Conservation (phyloP, 1,284 basidiomycete species). For the Golubevia pallescens region DNA sequence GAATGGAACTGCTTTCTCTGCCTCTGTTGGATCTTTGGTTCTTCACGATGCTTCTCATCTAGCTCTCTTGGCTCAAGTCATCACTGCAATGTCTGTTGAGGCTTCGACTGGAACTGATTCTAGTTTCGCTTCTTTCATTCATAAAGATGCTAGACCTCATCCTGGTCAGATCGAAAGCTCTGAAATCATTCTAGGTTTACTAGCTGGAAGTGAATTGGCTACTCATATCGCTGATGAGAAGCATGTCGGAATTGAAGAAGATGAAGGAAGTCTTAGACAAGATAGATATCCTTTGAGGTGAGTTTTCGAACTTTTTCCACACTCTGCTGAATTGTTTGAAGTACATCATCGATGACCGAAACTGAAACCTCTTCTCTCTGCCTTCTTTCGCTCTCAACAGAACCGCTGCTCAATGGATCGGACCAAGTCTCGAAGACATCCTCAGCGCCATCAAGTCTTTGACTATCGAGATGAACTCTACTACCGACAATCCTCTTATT, state of each 20-base stretch:
- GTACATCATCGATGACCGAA: too few species aligned
- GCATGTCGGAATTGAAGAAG: slow-evolving; percentile 71
- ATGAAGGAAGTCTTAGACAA: slow-evolving; percentile 75
- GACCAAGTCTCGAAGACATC: slow-evolving; percentile 83
- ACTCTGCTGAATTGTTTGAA: too few species aligned
- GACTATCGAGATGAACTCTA: slow-evolving; percentile 82
- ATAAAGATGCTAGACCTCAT: slow-evolving; percentile 79
- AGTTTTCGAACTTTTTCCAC: too few species aligned
- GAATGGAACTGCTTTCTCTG: slow-evolving; percentile 83
- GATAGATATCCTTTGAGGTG: slow-evolving; percentile 77
- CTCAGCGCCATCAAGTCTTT: slow-evolving; percentile 73
- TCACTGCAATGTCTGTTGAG: slow-evolving; percentile 83
- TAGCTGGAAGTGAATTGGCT: slow-evolving; percentile 77
- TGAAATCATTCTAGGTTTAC: slow-evolving; percentile 39
- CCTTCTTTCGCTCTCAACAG: slow-evolving; percentile 6
- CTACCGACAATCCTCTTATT: slow-evolving; percentile 78
- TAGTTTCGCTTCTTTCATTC: slow-evolving; percentile 71
- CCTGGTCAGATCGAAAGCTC: slow-evolving; percentile 74
- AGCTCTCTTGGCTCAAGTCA: slow-evolving; percentile 75
- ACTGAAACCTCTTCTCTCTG: not conserved
- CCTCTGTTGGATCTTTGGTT: slow-evolving; percentile 67
- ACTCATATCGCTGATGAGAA: slow-evolving; percentile 71
- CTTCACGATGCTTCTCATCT: slow-evolving; percentile 77
- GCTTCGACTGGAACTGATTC: slow-evolving; percentile 64
- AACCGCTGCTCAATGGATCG: slow-evolving; percentile 70